Percentiles rank a stretch among this genome's conserved stretches.
Evolutionary conservation across 768 basidiomycete species (phyloP).

Genomic region (Lentinula aciculospora): DNA sequence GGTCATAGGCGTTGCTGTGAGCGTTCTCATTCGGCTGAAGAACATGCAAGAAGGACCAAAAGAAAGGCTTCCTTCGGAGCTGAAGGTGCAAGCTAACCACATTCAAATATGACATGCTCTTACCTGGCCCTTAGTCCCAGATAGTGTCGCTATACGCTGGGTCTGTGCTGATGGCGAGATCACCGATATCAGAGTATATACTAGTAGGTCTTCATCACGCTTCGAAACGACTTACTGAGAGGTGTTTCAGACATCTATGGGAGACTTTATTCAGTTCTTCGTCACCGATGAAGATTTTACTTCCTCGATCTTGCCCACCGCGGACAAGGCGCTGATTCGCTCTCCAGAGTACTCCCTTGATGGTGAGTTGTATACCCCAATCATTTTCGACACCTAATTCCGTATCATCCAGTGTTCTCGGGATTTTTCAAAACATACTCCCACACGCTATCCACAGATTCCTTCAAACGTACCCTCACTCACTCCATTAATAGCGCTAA

Average conservation of each 20-base stretch:
- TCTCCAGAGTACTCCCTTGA: conserved; percentile 73
- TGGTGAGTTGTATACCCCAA: not conserved
- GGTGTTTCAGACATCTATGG: conserved; percentile 38
- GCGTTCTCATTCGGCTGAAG: conserved; percentile 68
- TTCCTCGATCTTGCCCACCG: conserved; percentile 53
- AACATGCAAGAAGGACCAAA: conserved; percentile 37
- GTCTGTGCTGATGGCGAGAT: conserved; percentile 64
- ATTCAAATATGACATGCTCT: not conserved
- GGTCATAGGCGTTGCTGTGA: conserved; percentile 63
- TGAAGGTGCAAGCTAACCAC: conserved; percentile 32
- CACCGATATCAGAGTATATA: conserved; percentile 49
- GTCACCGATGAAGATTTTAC: conserved; percentile 47
- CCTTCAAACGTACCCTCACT: conserved; percentile 49
- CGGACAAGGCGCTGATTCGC: conserved; percentile 77
- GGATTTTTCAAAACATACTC: conserved; percentile 54
- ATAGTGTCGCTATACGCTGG: conserved; percentile 57
- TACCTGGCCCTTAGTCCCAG: conserved; percentile 33
- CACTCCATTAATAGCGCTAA: conserved; percentile 66
- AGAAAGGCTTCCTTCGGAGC: conserved; percentile 35
- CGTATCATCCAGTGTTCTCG: conserved; percentile 36
- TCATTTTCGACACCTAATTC: not conserved
- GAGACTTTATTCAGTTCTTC: conserved; percentile 55
- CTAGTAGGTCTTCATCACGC: conserved; percentile 34
- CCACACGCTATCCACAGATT: conserved; percentile 38
- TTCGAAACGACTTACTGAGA: not conserved